Base-by-base conservation (phyloP, 2,329 filamentous ascomycete genomes). In the Lasiodiplodia gonubiensis region DNA sequence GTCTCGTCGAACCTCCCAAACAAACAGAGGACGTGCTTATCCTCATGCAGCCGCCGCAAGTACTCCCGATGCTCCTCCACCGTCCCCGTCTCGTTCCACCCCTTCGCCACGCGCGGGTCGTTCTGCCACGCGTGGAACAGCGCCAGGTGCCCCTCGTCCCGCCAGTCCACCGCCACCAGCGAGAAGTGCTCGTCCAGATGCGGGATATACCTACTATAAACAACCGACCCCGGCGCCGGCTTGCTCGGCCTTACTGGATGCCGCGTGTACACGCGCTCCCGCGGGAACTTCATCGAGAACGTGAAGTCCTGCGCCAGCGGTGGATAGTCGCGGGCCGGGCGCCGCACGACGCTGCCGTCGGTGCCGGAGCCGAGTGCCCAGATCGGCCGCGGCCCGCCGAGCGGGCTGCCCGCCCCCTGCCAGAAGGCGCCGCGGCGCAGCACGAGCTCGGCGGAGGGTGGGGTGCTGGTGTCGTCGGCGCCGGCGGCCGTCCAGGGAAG, bases 51-150 rank as follows among this genome's bases (percentile, higher is more conserved):
- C 70, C 86, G 86, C 39, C 86, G 84, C 64, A 93, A 83, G 76
- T 94, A 94, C 72, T 88, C 85, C 69, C 87, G 85, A 77, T 94
- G 92, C 76, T 93, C 85, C 33, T 92, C 90, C 59, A 92, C 79
- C 1, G 90, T 91, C 33, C 91, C 92, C 1, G 89, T 91, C 80
- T 92, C 88, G 74, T 92, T 92, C 92, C 92, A 94, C 4, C 90
- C 91, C 74, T 90, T 86, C 4, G 90, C 90, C 42, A 94, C 92
- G 60, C 91, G 89, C 64, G 91, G 91, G 74, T 93, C 91, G 74
- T 94, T 94, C 79, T 93, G 91, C 92, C 92, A 94, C 67, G 84
- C 84, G 78, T 93, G 89, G 82, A 94, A 94, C 5, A 92, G 82
- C 21, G 82, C 80, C 64, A 94, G 79, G 77, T 94, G 91, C 72